Evolutionary conservation across 1,284 basidiomycete genomes (phyloP).

Genomic region (Rhodofomes roseus): DNA sequence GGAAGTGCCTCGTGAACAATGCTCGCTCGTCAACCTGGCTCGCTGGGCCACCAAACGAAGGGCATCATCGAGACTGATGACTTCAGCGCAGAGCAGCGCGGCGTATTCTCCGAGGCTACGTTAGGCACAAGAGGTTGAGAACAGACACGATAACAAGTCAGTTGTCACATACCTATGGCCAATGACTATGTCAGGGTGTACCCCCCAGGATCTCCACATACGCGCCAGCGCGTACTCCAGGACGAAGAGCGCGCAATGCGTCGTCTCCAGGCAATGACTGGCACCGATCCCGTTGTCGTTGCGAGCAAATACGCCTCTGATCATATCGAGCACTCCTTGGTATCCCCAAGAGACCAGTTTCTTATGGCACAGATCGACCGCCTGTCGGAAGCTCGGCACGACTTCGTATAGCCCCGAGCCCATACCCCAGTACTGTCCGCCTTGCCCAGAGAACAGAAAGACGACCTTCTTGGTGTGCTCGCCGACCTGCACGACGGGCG

Average conservation of each 20-base stretch:
- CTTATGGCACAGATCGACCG: conserved; percentile 55
- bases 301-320: conserved; percentile 29
- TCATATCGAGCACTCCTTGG: conserved; percentile 44
- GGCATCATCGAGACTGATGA: conserved; percentile 51
- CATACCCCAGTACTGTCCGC: conserved; percentile 65
- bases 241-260: conserved; percentile 54
- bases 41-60: conserved; percentile 56
- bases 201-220: conserved; percentile 65
- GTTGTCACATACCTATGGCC: conserved; percentile 58
- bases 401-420: conserved; percentile 50
- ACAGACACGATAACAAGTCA: background rate
- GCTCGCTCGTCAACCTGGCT: conserved; percentile 47
- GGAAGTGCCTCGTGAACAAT: conserved; percentile 40
- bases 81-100: conserved; percentile 54
- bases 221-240: conserved; percentile 57
- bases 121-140: background rate
- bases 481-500: conserved; percentile 30
- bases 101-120: conserved; percentile 70
- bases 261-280: conserved; percentile 37
- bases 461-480: conserved; percentile 33
- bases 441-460: conserved; percentile 73
- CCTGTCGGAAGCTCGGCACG: conserved; percentile 39
- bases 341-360: conserved; percentile 48
- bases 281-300: conserved; percentile 6
- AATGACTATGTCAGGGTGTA: conserved; percentile 51